Percentiles rank a stretch among this genome's conserved stretches.
phyloP scores from a whole-genome alignment of 805 yeast genomes.

The Kodamaea leandrae region DNA sequence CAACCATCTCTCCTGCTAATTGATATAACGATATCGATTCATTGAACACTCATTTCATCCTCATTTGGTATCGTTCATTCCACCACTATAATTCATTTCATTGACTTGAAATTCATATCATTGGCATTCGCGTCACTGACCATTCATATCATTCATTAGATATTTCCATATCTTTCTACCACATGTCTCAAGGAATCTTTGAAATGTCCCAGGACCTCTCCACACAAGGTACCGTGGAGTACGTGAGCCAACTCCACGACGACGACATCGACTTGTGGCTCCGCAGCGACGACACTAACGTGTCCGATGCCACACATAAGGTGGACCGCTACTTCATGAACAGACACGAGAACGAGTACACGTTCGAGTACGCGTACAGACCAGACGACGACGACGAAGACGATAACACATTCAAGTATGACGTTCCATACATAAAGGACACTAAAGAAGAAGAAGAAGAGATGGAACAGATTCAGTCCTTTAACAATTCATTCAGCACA shows the following conservation, averaged over 20 bases:
- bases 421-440: neutral
- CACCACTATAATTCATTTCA: too few species aligned
- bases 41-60: too few species aligned
- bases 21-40: too few species aligned
- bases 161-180: neutral
- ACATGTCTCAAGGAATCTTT: slow-evolving; percentile 10
- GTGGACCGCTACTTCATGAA: neutral
- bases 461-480: too few species aligned
- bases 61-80: too few species aligned
- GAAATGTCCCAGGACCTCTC: slow-evolving; percentile 10
- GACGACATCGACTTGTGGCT: slow-evolving; percentile 1
- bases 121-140: too few species aligned
- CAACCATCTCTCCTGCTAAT: too few species aligned
- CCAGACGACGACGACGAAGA: neutral
- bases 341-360: neutral
- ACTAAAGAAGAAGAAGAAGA: neutral
- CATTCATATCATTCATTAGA: neutral
- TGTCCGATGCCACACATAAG: too few species aligned
- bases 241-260: slow-evolving; percentile 1
- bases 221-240: slow-evolving; percentile 3
- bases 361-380: neutral
- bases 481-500: slow-evolving; percentile 1
- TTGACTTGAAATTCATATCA: too few species aligned
- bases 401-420: neutral
- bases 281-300: neutral